Evolutionary conservation across 768 basidiomycete genomes (phyloP).

Genomic region (Mycena rebaudengoi): DNA sequence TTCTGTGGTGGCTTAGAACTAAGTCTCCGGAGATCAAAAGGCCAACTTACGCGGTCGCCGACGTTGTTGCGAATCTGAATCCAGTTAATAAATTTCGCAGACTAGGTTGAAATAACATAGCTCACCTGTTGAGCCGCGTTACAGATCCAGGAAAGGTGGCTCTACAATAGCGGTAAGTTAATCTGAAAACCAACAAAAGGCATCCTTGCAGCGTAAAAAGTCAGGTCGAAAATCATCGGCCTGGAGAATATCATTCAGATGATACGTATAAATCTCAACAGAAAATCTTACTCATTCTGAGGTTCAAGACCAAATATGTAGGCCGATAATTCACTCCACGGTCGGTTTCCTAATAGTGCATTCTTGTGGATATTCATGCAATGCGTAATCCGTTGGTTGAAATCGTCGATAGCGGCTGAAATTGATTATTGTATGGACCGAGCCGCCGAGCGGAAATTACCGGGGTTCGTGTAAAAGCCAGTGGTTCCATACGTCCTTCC

Average conservation of each 20-base stretch:
- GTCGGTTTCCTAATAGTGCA: conserved; percentile 38
- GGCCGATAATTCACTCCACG: conserved; percentile 45
- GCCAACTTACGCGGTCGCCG: conserved; percentile 21
- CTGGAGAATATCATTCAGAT: neutral
- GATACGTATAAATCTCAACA: neutral
- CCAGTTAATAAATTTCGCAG: neutral
- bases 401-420: conserved; percentile 34
- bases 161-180: too few species aligned
- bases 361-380: conserved; percentile 46
- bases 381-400: conserved; percentile 45
- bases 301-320: conserved; percentile 50
- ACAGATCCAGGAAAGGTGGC: conserved; percentile 29
- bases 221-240: conserved; percentile 36
- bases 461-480: conserved; percentile 41
- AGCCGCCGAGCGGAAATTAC: neutral
- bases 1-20: conserved; percentile 28
- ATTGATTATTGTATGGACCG: neutral
- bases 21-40: neutral
- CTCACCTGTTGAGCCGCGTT: conserved; percentile 28
- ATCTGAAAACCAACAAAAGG: too few species aligned
- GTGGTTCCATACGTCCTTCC: conserved; percentile 37
- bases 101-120: neutral
- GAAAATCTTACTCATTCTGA: conserved; percentile 39
- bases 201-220: too few species aligned
- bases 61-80: conserved; percentile 34